Base-by-base conservation (phyloP, 116 monocot species). In the Zostera marina region DNA sequence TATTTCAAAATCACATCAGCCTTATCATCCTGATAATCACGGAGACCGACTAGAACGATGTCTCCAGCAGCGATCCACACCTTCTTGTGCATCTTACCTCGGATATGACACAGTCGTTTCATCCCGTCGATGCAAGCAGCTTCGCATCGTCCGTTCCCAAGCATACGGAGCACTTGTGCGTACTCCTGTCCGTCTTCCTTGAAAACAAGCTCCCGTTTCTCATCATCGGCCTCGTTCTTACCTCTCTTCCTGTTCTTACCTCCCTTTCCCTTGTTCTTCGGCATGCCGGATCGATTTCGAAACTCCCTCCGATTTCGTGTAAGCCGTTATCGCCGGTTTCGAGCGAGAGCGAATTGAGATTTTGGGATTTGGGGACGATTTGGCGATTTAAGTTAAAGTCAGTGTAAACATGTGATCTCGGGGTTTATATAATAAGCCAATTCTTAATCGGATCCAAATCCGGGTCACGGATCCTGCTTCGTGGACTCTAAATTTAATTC, bases 151-250 rank as follows among this genome's bases (percentile, higher is more conserved):
- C 80, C 76, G 63, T 80, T 80, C 8, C 76, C 76, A 42, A 76
- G 72, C 76, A 80, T 80, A 16, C 69, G 72, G 9, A 72, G 68
- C 19, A 76, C 73, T 66, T 80, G 76, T 41, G 72, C 80, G 58
- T 80, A 76, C 39, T 80, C 80, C 66, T 80, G 72, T n/a, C 76
- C 73, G 64, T 73, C 76, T 44, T 67, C 76, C 76, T 76, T 80
- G 72, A 80, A 80, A 22, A 80, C 80, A 11, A 80, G 72, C 65
- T 80, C 80, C n/a, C 72, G 63, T 63, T 72, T 68, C 59, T 68
- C 68, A 51, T 68, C 68, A 22, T 68, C 68, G 12, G 68, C 68
- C 23, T 68, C 60, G 69, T 70, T 70, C 62, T 70, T 70, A 2
- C 69, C 69, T n/a, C 69, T 63, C 69, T 62, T 70, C 54, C 69